phyloP scores from a whole-genome alignment of 495 filamentous ascomycete genomes.

The Daldinia childiae region DNA sequence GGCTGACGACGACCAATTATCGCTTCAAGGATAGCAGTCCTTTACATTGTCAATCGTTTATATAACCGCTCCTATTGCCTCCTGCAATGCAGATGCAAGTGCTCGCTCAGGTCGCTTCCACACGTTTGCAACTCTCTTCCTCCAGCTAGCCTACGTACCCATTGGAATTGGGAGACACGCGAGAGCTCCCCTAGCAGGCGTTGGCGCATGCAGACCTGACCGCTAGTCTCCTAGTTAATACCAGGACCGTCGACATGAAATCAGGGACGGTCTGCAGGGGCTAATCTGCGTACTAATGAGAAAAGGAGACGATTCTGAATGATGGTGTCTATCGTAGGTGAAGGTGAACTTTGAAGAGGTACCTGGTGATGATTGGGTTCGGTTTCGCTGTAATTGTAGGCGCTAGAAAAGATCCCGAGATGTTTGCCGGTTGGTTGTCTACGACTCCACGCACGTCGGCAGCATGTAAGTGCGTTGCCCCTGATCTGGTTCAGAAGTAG shows the following conservation, averaged over 20 bases:
- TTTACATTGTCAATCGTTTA: slow-evolving; percentile 30
- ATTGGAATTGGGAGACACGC: slow-evolving; percentile 18
- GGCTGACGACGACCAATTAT: slow-evolving; percentile 35
- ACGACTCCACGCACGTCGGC: slow-evolving; percentile 1
- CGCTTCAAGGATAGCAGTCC: slow-evolving; percentile 9
- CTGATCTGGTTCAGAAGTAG: slow-evolving; percentile 27
- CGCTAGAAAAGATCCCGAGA: slow-evolving; percentile 41
- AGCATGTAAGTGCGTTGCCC: slow-evolving; percentile 19
- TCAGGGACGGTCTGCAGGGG: slow-evolving; percentile 29
- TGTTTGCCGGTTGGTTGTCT: slow-evolving; percentile 34
- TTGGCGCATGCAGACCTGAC: slow-evolving; percentile 35
- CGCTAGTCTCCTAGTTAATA: slow-evolving; percentile 35
- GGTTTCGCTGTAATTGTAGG: slow-evolving; percentile 27
- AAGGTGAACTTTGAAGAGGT: slow-evolving; percentile 9
- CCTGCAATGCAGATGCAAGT: slow-evolving; percentile 41
- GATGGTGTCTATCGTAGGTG: background rate
- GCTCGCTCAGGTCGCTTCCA: slow-evolving; percentile 34
- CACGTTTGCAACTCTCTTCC: slow-evolving; percentile 12
- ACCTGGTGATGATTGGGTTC: slow-evolving; percentile 29
- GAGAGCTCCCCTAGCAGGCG: slow-evolving; percentile 14
- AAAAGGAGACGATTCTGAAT: slow-evolving; percentile 10
- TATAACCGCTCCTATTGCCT: slow-evolving; percentile 36
- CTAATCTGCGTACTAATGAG: slow-evolving; percentile 15
- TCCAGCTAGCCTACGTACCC: slow-evolving; percentile 14
- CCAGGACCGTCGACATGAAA: slow-evolving; percentile 32